Conservation (phyloP, 495 filamentous ascomycete genomes). For the Penicillium taxi region DNA sequence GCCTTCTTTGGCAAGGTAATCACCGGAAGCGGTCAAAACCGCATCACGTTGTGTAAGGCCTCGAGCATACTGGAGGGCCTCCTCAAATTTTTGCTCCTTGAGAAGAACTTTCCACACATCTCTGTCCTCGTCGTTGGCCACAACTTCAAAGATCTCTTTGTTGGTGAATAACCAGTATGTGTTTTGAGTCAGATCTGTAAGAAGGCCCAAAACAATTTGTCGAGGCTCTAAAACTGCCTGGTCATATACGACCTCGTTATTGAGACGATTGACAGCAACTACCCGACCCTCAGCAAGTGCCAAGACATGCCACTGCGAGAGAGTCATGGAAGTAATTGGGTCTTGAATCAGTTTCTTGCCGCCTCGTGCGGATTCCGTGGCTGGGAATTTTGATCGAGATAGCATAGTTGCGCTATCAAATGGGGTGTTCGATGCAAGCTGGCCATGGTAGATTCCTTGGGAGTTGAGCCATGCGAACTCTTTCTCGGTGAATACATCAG, state of each 20-base stretch:
- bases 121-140: slow-evolving; percentile 78
- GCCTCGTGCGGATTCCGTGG: slow-evolving; percentile 53
- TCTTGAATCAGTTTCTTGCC: slow-evolving; percentile 59
- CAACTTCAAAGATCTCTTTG: slow-evolving; percentile 86
- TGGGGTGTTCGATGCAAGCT: slow-evolving; percentile 46
- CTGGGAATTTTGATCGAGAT: slow-evolving; percentile 59
- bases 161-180: slow-evolving; percentile 95
- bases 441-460: slow-evolving; percentile 83
- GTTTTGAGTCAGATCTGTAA: slow-evolving; percentile 82
- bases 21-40: slow-evolving; percentile 81
- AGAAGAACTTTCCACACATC: slow-evolving; percentile 94
- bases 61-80: slow-evolving; percentile 73
- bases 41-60: slow-evolving; percentile 71
- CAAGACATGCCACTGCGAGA: slow-evolving; percentile 92
- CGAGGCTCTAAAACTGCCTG: slow-evolving; percentile 76
- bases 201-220: slow-evolving; percentile 69
- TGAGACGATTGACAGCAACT: slow-evolving; percentile 76
- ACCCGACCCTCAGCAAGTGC: slow-evolving; percentile 72
- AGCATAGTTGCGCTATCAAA: slow-evolving; percentile 72
- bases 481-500: slow-evolving; percentile 50
- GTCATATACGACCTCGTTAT: slow-evolving; percentile 75
- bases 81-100: slow-evolving; percentile 74
- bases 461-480: slow-evolving; percentile 85
- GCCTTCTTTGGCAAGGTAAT: slow-evolving; percentile 72
- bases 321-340: slow-evolving; percentile 65